These are phyloP conservation scores for Lactifluus pinguis DNA, from an alignment of 768 basidiomycete species.

Conservation along the genomic window DNA sequence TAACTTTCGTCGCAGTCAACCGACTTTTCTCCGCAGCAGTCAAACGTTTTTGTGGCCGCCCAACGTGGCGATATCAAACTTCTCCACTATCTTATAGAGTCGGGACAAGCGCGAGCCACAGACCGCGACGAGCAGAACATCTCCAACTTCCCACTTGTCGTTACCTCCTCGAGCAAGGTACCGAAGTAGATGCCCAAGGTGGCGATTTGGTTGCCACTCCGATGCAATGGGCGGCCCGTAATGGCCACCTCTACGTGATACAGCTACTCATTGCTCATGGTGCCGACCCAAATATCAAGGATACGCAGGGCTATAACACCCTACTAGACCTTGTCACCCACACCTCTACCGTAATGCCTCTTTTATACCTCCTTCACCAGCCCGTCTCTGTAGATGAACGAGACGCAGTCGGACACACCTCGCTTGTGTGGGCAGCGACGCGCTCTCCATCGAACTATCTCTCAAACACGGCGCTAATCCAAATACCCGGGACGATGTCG, in stretches of 20 bases:
- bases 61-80: slow-evolving; percentile 74
- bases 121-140: slow-evolving; percentile 88
- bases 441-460: slow-evolving; percentile 84
- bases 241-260: slow-evolving; percentile 92
- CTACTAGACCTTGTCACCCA: slow-evolving; percentile 89
- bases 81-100: slow-evolving; percentile 59
- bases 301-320: slow-evolving; percentile 94
- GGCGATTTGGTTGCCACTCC: slow-evolving; percentile 93
- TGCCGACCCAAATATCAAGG: slow-evolving; percentile 86
- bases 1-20: neutral
- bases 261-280: slow-evolving; percentile 84
- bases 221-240: slow-evolving; percentile 96
- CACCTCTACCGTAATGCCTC: slow-evolving; percentile 88
- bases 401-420: slow-evolving; percentile 88
- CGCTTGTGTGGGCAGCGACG: slow-evolving; percentile 98
- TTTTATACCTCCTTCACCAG: slow-evolving; percentile 87
- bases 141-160: slow-evolving; percentile 87
- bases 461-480: slow-evolving; percentile 81
- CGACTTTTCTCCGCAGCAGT: slow-evolving; percentile 26
- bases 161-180: slow-evolving; percentile 83
- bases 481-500: slow-evolving; percentile 66
- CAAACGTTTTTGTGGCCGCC: slow-evolving; percentile 72
- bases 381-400: slow-evolving; percentile 86
- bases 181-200: slow-evolving; percentile 88
- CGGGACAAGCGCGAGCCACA: slow-evolving; percentile 58